phyloP scores from a whole-genome alignment of 2,329 filamentous ascomycete species.

The Trichophyton schoenleinii region DNA sequence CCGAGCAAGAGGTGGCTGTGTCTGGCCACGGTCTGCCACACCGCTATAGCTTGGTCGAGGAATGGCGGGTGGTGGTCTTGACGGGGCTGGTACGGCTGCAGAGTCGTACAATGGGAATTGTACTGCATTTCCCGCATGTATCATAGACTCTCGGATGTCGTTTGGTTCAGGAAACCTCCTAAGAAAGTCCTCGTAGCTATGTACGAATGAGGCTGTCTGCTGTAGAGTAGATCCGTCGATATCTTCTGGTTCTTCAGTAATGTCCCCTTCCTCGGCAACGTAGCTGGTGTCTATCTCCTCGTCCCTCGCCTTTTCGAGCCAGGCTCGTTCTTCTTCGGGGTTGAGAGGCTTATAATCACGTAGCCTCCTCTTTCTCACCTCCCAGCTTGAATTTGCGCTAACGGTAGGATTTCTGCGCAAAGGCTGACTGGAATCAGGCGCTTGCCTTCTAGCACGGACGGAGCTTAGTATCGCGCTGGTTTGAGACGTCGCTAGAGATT shows the following conservation, averaged over 20 bases:
- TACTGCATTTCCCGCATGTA: slow-evolving; percentile 27
- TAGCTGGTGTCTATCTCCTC: slow-evolving; percentile 45
- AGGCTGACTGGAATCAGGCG: slow-evolving; percentile 31
- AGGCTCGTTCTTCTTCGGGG: slow-evolving; percentile 65
- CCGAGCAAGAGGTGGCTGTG: slow-evolving; percentile 31
- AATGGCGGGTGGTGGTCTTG: slow-evolving; percentile 55
- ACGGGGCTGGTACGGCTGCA: slow-evolving; percentile 44
- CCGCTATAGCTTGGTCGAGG: slow-evolving; percentile 69
- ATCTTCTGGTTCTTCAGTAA: slow-evolving; percentile 32
- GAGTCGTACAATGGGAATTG: slow-evolving; percentile 23
- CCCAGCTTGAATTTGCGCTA: slow-evolving; percentile 39
- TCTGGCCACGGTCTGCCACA: slow-evolving; percentile 50
- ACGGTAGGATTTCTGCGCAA: slow-evolving; percentile 41
- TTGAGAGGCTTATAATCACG: slow-evolving; percentile 59
- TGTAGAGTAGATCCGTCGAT: slow-evolving; percentile 36
- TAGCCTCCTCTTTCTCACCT: slow-evolving; percentile 44
- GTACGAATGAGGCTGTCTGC: slow-evolving; percentile 44
- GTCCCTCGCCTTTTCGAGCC: slow-evolving; percentile 62
- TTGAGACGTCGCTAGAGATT: slow-evolving; percentile 47
- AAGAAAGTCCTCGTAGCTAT: slow-evolving; percentile 71
- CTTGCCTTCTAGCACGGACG: slow-evolving; percentile 26
- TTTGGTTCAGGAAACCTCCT: slow-evolving; percentile 65
- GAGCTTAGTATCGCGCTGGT: slow-evolving; percentile 41
- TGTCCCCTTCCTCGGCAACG: slow-evolving; percentile 27
- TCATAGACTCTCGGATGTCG: slow-evolving; percentile 46